These are phyloP conservation scores for Monascus ruber DNA, from an alignment of 2,329 filamentous ascomycete genomes.

Conservation along the genomic window DNA sequence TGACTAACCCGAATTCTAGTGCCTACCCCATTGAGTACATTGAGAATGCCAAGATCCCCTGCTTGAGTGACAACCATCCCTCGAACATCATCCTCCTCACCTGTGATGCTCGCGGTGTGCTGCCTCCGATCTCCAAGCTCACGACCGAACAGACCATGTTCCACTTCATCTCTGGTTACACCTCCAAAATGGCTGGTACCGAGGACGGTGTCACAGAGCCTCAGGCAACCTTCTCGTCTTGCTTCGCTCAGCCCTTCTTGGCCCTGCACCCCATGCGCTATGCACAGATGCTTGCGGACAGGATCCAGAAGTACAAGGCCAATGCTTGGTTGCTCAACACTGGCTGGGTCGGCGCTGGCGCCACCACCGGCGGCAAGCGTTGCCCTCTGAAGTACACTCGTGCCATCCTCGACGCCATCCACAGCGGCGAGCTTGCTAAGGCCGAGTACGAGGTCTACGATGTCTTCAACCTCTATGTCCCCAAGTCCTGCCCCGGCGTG, in stretches of 20 bases:
- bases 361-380: slow-evolving; percentile 83
- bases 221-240: slow-evolving; percentile 96
- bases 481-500: slow-evolving; percentile 79
- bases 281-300: slow-evolving; percentile 94
- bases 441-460: slow-evolving; percentile 91
- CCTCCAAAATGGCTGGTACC: slow-evolving; percentile 99
- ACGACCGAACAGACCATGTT: slow-evolving; percentile 95
- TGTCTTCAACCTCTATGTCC: slow-evolving; percentile 93
- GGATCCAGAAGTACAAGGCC: slow-evolving; percentile 89
- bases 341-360: slow-evolving; percentile 88
- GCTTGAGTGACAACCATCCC: slow-evolving; percentile 75
- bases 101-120: slow-evolving; percentile 92
- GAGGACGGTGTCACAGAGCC: slow-evolving; percentile 95
- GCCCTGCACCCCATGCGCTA: slow-evolving; percentile 99
- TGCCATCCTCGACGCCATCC: slow-evolving; percentile 95
- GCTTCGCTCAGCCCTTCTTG: slow-evolving; percentile 98
- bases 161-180: slow-evolving; percentile 99
- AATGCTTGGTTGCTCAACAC: slow-evolving; percentile 99
- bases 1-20: slow-evolving; percentile 20
- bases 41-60: slow-evolving; percentile 96
- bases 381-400: slow-evolving; percentile 98
- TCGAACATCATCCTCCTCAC: slow-evolving; percentile 97
- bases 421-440: slow-evolving; percentile 89
- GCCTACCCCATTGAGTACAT: slow-evolving; percentile 99
- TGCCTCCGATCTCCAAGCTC: slow-evolving; percentile 96